Base-by-base conservation (phyloP, 1,284 basidiomycete species). In the Malassezia vespertilionis region DNA sequence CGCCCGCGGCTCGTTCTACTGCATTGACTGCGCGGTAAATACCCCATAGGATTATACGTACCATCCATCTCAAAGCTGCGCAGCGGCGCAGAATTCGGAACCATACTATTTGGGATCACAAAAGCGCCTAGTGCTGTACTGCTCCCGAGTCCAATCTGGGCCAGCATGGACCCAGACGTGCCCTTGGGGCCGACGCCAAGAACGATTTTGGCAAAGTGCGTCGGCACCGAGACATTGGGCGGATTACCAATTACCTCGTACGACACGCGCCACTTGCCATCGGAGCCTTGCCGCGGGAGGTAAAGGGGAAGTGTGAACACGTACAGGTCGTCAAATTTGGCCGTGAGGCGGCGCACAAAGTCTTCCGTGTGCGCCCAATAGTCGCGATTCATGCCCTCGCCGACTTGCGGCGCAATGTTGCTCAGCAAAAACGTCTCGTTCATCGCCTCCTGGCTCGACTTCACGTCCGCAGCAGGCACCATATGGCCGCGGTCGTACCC, bases 221-320 rank as follows among this genome's bases (percentile, higher is more conserved):
- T 97, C 0, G 93, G 93, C 6, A 97, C 93, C 26, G 84, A 76
- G 44, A 96, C 77, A 61, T 83, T 85, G 4, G 88, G 87, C 20
- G 87, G 89, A 27, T 78, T 80, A 0, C 91, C 93, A 56, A 96
- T 95, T 32, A 97, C 85, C 77, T 47, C 33, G 78, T 85, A 74
- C 60, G 89, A 87, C 58, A 96, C 84, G 44, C 86, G 80, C 81
- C 83, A 95, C 75, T 91, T 96, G 8, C 89, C 89, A 68, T 96
- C 89, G 0, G 79, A 60, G 8, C 84, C 82, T 45, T 79, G 78
- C 37, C 79, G 80, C 2, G 93, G 93, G 10, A 97, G 79, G 74
- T 97, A 97, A n/a, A 99, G 76, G 0, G 93, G 93, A 20, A 99
- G 78, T 7, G 93, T 99, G 72, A 97, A 99, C 32, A 97, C 82